Evolutionary conservation across 2,329 filamentous ascomycete species (phyloP), one percentile per base, ranked within the genome.

Genomic region (Cladosporium sp.): DNA sequence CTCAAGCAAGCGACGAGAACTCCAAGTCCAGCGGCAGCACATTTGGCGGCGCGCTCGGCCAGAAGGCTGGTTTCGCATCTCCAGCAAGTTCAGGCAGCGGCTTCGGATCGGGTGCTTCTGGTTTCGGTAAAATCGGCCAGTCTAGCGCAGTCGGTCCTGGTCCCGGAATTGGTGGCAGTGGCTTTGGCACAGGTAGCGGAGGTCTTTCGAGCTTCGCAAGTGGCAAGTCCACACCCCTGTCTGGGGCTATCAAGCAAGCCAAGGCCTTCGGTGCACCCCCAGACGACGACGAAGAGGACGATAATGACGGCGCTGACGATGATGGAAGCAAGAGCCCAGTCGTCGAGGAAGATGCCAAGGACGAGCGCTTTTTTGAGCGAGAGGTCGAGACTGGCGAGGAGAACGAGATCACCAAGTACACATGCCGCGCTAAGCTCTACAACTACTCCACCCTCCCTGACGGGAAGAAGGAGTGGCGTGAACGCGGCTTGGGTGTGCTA

Each of bases 341-440:
- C 17, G 56, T 56, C 6, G 80, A 83, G 2, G 80, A 85, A 13
- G 84, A 83, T 67, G 85, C 84, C 69, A 85, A 82, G 65, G 68
- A 77, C 7, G 83, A 79, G 63, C 73, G 84, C 52, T 72, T 76
- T 55, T 70, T 67, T 45, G 67, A 65, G 39, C 84, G 90, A 61
- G 84, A 86, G 66, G 80, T 92, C 37, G 86, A 95, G 65, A 92
- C 93, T 45, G 92, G 92, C 50, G 92, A 97, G 70, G 84, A 90
- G 61, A 83, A 83, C 43, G 92, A 97, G 67, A 77, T 77, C 17
- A 92, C 87, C 1, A 72, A 89, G 43, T 80, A 92, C 64, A 80
- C 83, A 39, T 83, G 86, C 53, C 85, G 91, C 57, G 86, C 89
- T 17, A 95, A 95, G 69, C 80, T 97, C 52, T 97, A 89, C 72